phyloP scores from a whole-genome alignment of 2,329 filamentous ascomycete genomes.

The Neonectria hederae region DNA sequence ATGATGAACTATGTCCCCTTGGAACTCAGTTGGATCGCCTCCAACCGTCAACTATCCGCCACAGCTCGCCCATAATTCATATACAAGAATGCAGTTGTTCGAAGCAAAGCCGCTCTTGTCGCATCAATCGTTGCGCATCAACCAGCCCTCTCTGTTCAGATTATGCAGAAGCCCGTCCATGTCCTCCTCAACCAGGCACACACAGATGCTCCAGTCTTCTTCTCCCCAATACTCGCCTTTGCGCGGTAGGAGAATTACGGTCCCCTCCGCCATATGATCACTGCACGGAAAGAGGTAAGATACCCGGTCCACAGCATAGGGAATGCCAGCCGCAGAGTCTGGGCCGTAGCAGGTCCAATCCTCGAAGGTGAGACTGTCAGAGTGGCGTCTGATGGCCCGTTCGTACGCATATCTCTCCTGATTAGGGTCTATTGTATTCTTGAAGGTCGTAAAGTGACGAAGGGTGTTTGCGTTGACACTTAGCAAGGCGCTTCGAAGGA shows the following conservation, averaged over 20 bases:
- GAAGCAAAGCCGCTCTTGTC: not conserved
- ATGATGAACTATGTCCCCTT: not conserved
- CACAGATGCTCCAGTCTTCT: conserved; percentile 26
- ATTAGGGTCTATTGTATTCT: conserved; percentile 14
- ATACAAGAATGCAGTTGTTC: not conserved
- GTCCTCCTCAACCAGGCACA: conserved; percentile 25
- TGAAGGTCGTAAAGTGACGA: conserved; percentile 27
- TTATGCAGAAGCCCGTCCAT: conserved; percentile 7
- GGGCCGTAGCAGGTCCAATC: conserved; percentile 32
- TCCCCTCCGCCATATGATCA: conserved; percentile 29
- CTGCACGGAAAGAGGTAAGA: conserved; percentile 28
- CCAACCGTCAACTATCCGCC: too few species aligned
- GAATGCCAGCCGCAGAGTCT: conserved; percentile 8
- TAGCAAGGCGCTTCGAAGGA: conserved; percentile 11
- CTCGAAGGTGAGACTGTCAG: conserved; percentile 30
- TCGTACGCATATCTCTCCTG: conserved; percentile 22
- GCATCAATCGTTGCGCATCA: not conserved
- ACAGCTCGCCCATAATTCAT: not conserved
- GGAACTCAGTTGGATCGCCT: not conserved
- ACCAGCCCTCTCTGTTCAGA: conserved; percentile 14
- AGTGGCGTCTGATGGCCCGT: conserved; percentile 22
- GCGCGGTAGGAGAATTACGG: conserved; percentile 33
- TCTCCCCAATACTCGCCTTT: not conserved
- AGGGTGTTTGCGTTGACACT: conserved; percentile 17
- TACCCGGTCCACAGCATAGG: conserved; percentile 8